These are phyloP conservation scores for Plasmodium chabaudi DNA, from an alignment of 169 alveolate species.

Conservation along the genomic window DNA sequence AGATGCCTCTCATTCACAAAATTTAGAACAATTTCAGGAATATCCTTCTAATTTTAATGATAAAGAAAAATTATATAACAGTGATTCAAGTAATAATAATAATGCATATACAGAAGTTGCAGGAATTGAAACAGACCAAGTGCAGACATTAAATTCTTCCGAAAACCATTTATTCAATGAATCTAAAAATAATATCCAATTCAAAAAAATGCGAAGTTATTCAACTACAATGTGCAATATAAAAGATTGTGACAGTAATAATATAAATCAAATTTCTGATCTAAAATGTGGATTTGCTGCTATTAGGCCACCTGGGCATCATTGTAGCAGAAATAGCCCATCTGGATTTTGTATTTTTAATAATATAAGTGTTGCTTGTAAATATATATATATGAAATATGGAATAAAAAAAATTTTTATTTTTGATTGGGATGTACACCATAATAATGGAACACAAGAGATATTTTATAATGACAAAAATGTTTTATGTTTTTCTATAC, in stretches of 20 bases:
- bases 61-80: too few relatives aligned
- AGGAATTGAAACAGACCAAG: too few relatives aligned
- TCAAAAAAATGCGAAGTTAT: slow-evolving; percentile 21
- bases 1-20: too few relatives aligned
- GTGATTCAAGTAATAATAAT: too few relatives aligned
- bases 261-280: slow-evolving; percentile 3
- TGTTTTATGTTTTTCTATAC: slow-evolving; percentile 82
- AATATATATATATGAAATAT: slow-evolving; percentile 87
- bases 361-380: slow-evolving; percentile 95
- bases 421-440: slow-evolving; percentile 97
- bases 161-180: too few relatives aligned
- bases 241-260: slow-evolving; percentile 7
- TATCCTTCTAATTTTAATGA: too few relatives aligned
- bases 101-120: too few relatives aligned
- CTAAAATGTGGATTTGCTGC: slow-evolving; percentile 84
- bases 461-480: slow-evolving; percentile 83
- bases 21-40: too few relatives aligned
- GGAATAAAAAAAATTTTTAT: slow-evolving; percentile 92
- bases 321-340: slow-evolving; percentile 80
- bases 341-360: slow-evolving; percentile 94
- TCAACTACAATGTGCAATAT: slow-evolving; percentile 51
- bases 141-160: too few relatives aligned
- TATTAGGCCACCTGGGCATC: slow-evolving; percentile 87
- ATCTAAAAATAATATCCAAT: too few relatives aligned
- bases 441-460: slow-evolving; percentile 96